These are phyloP conservation scores for Incumbomyces delicatus DNA, from an alignment of 2,329 filamentous ascomycete genomes.

Conservation along the genomic window DNA sequence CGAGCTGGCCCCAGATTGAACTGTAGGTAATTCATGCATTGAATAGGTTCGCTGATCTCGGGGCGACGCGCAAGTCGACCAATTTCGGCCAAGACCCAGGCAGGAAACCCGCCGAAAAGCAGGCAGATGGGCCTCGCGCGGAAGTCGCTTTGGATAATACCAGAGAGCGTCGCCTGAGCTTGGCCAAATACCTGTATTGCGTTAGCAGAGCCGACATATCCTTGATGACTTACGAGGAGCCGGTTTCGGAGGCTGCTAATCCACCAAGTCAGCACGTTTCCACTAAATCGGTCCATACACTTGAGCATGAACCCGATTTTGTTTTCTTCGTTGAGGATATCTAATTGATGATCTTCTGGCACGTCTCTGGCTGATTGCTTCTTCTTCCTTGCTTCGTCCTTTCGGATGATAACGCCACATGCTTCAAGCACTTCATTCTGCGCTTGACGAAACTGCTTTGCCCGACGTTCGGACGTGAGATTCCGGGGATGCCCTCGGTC, in stretches of 20 bases:
- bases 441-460: constrained; percentile 34
- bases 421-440: constrained; percentile 43
- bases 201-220: not conserved
- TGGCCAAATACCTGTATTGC: not conserved
- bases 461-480: constrained; percentile 30
- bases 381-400: constrained; percentile 21
- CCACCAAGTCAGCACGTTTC: constrained; percentile 35
- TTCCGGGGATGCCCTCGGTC: constrained; percentile 39
- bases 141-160: not conserved
- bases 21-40: constrained; percentile 5
- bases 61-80: not conserved
- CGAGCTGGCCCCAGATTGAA: not conserved
- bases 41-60: constrained; percentile 2
- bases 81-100: constrained; percentile 1
- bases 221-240: constrained; percentile 27
- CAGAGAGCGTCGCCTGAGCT: not conserved
- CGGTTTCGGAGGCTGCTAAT: constrained; percentile 28
- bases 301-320: constrained; percentile 34
- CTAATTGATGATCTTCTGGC: constrained; percentile 27
- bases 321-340: constrained; percentile 31
- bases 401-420: constrained; percentile 39
- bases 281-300: constrained; percentile 31
- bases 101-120: constrained; percentile 3
- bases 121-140: not conserved
- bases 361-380: constrained; percentile 24